Percentiles rank a stretch among this genome's conserved stretches.
Evolutionary conservation across 768 basidiomycete species (phyloP).

Genomic region (Clavulina sp.): DNA sequence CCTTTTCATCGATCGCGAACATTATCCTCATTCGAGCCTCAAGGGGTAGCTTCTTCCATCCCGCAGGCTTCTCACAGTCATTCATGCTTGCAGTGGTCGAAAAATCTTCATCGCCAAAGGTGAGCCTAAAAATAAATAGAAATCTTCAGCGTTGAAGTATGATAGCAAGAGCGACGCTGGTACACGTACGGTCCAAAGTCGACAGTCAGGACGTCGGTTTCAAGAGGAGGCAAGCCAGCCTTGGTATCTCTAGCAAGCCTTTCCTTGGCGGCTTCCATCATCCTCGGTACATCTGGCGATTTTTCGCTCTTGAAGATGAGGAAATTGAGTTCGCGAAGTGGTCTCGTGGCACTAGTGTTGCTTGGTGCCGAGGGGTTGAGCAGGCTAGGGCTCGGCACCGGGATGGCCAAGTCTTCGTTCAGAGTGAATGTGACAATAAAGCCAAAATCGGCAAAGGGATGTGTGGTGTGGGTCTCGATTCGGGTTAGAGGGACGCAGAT

Average conservation of each 20-base stretch:
- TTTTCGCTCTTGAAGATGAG: neutral
- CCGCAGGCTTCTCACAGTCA: neutral
- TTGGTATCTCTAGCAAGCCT: neutral
- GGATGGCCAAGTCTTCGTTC: neutral
- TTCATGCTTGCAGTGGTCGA: neutral
- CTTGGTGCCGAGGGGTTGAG: neutral
- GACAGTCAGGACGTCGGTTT: conserved; percentile 3
- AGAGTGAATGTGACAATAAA: conserved; percentile 8
- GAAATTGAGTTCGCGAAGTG: neutral
- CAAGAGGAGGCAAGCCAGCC: neutral
- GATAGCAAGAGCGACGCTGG: neutral
- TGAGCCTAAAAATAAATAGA: neutral
- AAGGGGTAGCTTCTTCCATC: conserved; percentile 10
- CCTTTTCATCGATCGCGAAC: conserved; percentile 8
- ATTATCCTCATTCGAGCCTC: conserved; percentile 24
- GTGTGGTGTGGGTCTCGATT: conserved; percentile 16
- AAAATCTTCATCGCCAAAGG: conserved; percentile 3
- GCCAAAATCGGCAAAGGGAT: conserved; percentile 8
- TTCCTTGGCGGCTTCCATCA: neutral
- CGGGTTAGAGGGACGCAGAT: conserved; percentile 30
- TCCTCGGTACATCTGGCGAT: neutral
- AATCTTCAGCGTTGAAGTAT: neutral
- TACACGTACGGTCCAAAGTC: conserved; percentile 9
- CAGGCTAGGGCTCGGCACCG: neutral
- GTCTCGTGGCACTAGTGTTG: neutral